Evolutionary conservation across 441 rosid species (phyloP).

Genomic region (Pelargonium exstipulatum): DNA sequence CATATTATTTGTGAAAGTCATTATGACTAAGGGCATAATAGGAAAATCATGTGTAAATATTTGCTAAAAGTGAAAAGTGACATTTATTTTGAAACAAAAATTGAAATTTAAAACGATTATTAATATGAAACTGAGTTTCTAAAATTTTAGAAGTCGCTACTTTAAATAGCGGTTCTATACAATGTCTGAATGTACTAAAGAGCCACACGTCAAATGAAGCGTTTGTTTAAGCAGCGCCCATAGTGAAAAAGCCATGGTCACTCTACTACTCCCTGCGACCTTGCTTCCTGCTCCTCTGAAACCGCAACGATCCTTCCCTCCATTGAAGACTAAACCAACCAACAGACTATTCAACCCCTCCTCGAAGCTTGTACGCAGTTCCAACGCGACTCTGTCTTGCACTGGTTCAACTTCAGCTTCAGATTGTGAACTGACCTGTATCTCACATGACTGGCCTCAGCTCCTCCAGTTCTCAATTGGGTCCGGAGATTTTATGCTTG

Average conservation of each 20-base stretch:
- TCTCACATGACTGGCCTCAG: constrained; percentile 28
- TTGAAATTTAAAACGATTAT: too few species aligned
- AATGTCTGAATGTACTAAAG: too few species aligned
- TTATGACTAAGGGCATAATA: too few species aligned
- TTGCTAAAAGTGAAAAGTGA: too few species aligned
- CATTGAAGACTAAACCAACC: neutral
- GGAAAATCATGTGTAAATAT: too few species aligned
- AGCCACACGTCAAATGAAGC: too few species aligned
- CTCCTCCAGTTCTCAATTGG: constrained; percentile 30
- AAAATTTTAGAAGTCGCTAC: too few species aligned
- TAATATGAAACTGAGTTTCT: too few species aligned
- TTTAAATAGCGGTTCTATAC: too few species aligned
- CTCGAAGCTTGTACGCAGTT: neutral
- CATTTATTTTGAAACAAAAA: too few species aligned
- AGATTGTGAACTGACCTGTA: constrained; percentile 14
- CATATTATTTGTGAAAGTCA: too few species aligned
- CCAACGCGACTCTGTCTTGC: neutral
- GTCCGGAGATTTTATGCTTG: constrained; percentile 21
- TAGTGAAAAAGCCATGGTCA: neutral
- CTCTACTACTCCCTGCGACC: constrained; percentile 15
- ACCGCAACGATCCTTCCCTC: neutral
- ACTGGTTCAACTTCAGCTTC: constrained; percentile 16
- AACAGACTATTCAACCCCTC: neutral
- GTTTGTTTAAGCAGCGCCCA: too few species aligned
- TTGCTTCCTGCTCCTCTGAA: neutral